These are phyloP conservation scores for Plasmodium gaboni DNA, from an alignment of 169 alveolate genomes.

Conservation along the genomic window DNA sequence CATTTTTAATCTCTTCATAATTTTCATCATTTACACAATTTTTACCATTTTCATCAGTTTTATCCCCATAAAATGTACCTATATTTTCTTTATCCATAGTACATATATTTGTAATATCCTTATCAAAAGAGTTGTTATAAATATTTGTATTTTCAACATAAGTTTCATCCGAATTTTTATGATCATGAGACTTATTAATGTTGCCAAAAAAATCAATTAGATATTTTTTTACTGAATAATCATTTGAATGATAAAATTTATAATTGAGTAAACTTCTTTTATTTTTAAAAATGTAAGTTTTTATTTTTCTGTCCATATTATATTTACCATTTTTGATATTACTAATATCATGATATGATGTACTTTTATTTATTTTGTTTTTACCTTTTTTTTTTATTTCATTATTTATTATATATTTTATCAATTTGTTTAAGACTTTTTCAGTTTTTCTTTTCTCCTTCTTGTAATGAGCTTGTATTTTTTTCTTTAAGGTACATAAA, in stretches of 20 bases:
- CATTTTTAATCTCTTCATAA: too few relatives aligned
- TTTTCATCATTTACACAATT: too few relatives aligned
- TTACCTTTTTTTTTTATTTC: constrained; percentile 1
- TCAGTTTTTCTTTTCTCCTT: constrained; percentile 6
- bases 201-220: background rate
- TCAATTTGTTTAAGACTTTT: background rate
- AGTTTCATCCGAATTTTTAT: too few relatives aligned
- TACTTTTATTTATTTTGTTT: too few relatives aligned
- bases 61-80: too few relatives aligned
- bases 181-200: too few relatives aligned
- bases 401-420: constrained; percentile 1
- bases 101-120: too few relatives aligned
- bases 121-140: too few relatives aligned
- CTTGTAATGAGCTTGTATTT: constrained; percentile 27
- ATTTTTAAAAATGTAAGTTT: background rate
- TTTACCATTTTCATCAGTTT: too few relatives aligned
- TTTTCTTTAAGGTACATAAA: constrained; percentile 32
- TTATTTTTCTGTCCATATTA: background rate
- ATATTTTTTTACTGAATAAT: background rate
- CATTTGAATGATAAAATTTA: background rate
- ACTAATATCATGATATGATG: background rate
- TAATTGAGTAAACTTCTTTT: background rate
- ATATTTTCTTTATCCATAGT: too few relatives aligned
- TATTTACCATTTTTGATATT: background rate
- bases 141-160: too few relatives aligned